Conservation (phyloP, 1,284 basidiomycete species). For the Leccinum proliferum region DNA sequence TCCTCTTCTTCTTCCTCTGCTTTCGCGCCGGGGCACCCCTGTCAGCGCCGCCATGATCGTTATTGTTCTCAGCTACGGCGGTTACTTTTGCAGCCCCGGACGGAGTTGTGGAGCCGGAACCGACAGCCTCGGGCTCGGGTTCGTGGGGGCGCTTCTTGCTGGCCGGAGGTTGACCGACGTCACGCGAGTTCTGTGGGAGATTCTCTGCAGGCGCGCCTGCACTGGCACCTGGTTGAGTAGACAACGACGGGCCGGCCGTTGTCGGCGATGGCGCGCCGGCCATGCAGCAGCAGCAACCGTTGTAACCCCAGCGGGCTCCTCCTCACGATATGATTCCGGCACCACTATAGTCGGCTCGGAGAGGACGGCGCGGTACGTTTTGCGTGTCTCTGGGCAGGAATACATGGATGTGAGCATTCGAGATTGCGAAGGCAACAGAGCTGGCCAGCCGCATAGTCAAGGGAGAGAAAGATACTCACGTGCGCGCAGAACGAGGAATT, state of each 20-base stretch:
- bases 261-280: not conserved
- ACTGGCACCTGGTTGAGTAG: not conserved
- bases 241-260: not conserved
- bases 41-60: not conserved
- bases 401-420: not conserved
- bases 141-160: slow-evolving; percentile 21
- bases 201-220: not conserved
- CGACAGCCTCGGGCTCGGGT: slow-evolving; percentile 1
- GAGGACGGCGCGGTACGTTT: slow-evolving; percentile 63
- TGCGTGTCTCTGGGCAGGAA: slow-evolving; percentile 41
- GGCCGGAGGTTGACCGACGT: not conserved
- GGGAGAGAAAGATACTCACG: slow-evolving; percentile 41
- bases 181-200: not conserved
- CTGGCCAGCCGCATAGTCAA: not conserved
- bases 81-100: not conserved
- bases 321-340: slow-evolving; percentile 27
- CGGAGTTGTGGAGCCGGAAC: not conserved
- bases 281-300: not conserved
- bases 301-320: not conserved
- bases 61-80: not conserved
- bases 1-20: slow-evolving; percentile 20
- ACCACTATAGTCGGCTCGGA: slow-evolving; percentile 65
- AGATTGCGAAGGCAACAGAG: not conserved
- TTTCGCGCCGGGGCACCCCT: slow-evolving; percentile 12
- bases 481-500: slow-evolving; percentile 65